phyloP scores from a whole-genome alignment of 768 basidiomycete species.

The Pleurotus tuoliensis region DNA sequence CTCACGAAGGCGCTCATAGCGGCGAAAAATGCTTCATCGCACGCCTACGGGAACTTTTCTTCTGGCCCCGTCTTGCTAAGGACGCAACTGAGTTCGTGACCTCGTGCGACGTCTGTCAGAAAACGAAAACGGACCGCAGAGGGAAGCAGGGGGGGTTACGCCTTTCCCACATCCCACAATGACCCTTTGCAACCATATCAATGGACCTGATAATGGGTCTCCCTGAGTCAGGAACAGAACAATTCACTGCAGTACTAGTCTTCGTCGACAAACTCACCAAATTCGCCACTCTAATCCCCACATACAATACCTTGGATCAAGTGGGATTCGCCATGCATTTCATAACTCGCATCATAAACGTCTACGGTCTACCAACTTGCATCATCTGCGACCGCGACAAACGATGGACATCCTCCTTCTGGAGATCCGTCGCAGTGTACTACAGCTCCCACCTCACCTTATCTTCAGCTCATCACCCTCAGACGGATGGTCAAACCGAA shows the following conservation, averaged over 20 bases:
- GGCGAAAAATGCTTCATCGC: too few species aligned
- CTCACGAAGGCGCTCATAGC: too few species aligned
- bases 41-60: too few species aligned
- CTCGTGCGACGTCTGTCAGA: conserved; percentile 22
- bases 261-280: conserved; percentile 30
- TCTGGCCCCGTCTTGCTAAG: neutral
- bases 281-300: conserved; percentile 15
- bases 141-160: conserved; percentile 14
- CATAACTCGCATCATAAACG: conserved; percentile 15
- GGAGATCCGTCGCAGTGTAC: conserved; percentile 15
- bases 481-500: conserved; percentile 34
- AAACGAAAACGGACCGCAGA: conserved; percentile 16
- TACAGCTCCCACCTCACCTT: conserved; percentile 17
- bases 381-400: conserved; percentile 13
- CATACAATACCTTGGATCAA: conserved; percentile 12
- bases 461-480: conserved; percentile 32
- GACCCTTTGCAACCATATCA: conserved; percentile 17
- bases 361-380: conserved; percentile 17
- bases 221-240: conserved; percentile 14
- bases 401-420: conserved; percentile 21
- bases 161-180: conserved; percentile 17
- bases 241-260: conserved; percentile 17
- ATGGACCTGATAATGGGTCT: conserved; percentile 20
- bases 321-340: conserved; percentile 19
- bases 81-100: conserved; percentile 10